Evolutionary conservation across 2,329 filamentous ascomycete species (phyloP), one percentile per base, ranked within the genome.

Genomic region (Neophaeococcomyces mojaviensis): DNA sequence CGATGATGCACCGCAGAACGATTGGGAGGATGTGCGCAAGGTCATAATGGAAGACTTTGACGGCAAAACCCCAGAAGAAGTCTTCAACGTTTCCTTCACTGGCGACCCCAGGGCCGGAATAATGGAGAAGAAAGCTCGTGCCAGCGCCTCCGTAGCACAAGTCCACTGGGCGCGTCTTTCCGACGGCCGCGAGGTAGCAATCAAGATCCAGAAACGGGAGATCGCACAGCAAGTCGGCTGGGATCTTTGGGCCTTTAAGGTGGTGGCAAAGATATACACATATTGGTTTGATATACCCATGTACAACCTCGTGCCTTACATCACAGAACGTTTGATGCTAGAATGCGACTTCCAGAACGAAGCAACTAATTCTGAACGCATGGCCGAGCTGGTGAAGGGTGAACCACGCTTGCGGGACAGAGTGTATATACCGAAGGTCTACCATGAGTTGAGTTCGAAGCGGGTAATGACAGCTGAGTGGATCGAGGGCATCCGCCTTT

Each of bases 281-380:
- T 84, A 77, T 65, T 86, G 82, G 76, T 97, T 97, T 59, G 86
- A 95, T 58, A 76, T 98, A n/a, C 92, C 92, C 1, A 76, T 97
- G 20, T 94, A 95, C 63, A 86, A 79, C 43, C 71, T 97, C 12
- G 87, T 97, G 1, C 92, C 90, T 0, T 97, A 92, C 63, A 89
- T 97, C 58, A 86, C 83, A 35, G 90, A 97, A 64, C 81, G 92
- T n/a, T 71, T 98, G 13, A 79, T 85, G 68, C 76, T 96, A 2
- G 92, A 98, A 68, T 96, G 90, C 19, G 90, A 98, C 63, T 98
- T 98, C 58, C 71, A 84, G 55, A 90, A 92, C 59, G 92, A 98
- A 68, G 89, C 90, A 4, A 73, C 81, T 56, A 98, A 98, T 63
- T 84, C 86, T 1, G 83, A 88, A 61, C 78, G 78, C 49, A 96